Evolutionary conservation across 352 stramenopile genomes (phyloP), one percentile per base, ranked within the genome.

Genomic region (Phytophthora podocarpi): DNA sequence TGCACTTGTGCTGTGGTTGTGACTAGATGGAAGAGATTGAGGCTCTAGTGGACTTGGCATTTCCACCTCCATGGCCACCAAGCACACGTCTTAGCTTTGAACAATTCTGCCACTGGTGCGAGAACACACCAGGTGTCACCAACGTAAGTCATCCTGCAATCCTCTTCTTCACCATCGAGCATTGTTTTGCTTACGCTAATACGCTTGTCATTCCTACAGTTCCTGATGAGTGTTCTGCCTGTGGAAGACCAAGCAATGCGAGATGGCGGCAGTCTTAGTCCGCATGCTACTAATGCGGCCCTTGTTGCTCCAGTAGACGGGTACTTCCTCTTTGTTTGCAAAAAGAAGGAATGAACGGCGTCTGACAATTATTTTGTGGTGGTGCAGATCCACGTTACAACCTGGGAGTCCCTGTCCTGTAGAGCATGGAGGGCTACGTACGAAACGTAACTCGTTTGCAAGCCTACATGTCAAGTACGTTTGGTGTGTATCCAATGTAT

Each of bases 71-170:
- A 2, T 67, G 70, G 5, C 56, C 67, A 8, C 15, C 80, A 3
- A 85, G 73, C 18, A 84, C 68, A 30, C 78, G 80, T 2, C 82
- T 98, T 16, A 94, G 61, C 24, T 97, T 95, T 57, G 85, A 97
- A 8, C 76, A 96, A 46, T 97, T 97, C 59, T 82, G 78, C 42
- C 74, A 82, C 16, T 97, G 88, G 87, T 93, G 90, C 59, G 80
- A 93, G 42, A 75, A 69, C 53, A 95, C 83, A 5, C 87, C 89
- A 1, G 81, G 81, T 7, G 81, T 95, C 55, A 80, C 76, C 1
- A 86, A 91, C 30, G 85, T 95, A 65, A 32, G 74, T 43, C 16
- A 15, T 41, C n/a, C 2, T 45, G 2, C 6, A 7, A 20, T 16
- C 15, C 20, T 52, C 11, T 39, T 34, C 6, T 21, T 35, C 13